These are phyloP conservation scores for Microthlaspi erraticum DNA, from an alignment of 345 rosid species.

Conservation along the genomic window DNA sequence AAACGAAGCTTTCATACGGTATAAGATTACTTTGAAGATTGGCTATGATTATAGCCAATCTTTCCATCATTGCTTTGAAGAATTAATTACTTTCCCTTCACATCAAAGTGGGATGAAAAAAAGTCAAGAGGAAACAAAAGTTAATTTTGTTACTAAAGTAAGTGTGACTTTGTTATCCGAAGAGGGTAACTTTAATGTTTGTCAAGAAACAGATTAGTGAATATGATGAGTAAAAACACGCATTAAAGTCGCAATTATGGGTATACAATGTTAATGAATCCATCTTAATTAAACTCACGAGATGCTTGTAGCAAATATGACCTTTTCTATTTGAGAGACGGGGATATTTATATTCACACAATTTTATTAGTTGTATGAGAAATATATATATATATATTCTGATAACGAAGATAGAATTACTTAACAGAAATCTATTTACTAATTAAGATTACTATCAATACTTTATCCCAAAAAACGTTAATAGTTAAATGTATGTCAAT, in stretches of 20 bases:
- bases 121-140: slow-evolving; percentile 20
- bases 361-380: slow-evolving; percentile 7
- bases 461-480: not conserved
- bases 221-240: not conserved
- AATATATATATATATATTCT: not conserved
- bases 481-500: slow-evolving; percentile 8
- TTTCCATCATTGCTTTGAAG: slow-evolving; percentile 48
- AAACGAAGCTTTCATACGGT: slow-evolving; percentile 36
- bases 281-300: slow-evolving; percentile 36
- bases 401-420: not conserved
- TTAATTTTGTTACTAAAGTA: slow-evolving; percentile 25
- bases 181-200: slow-evolving; percentile 16
- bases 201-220: too few species aligned
- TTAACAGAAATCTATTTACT: not conserved
- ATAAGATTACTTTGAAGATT: slow-evolving; percentile 42
- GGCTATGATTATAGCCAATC: slow-evolving; percentile 40
- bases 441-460: not conserved
- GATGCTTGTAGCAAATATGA: slow-evolving; percentile 36
- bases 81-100: slow-evolving; percentile 46
- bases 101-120: slow-evolving; percentile 35
- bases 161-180: slow-evolving; percentile 20
- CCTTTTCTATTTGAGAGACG: slow-evolving; percentile 13
- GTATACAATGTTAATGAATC: slow-evolving; percentile 21
- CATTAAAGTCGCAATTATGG: slow-evolving; percentile 29
- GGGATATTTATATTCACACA: not conserved